phyloP scores from a whole-genome alignment of 2,329 filamentous ascomycete genomes.

The Cercospora zeina region DNA sequence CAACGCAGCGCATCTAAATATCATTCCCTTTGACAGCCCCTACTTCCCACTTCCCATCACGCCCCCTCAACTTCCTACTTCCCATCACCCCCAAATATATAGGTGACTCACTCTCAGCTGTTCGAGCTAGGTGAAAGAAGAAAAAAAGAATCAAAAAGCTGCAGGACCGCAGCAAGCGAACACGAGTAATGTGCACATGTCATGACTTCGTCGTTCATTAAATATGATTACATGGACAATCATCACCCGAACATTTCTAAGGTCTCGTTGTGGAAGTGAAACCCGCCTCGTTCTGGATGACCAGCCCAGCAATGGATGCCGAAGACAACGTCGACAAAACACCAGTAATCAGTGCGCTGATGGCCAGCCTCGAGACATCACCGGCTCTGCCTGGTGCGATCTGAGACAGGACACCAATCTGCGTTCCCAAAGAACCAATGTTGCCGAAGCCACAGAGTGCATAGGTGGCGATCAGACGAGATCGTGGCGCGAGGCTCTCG shows the following conservation, averaged over 20 bases:
- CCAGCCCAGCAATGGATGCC: constrained; percentile 73
- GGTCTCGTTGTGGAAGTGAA: constrained; percentile 16
- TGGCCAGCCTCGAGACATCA: constrained; percentile 72
- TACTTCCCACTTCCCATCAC: constrained; percentile 54
- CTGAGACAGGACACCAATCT: constrained; percentile 84
- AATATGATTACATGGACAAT: not conserved
- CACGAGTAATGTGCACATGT: not conserved
- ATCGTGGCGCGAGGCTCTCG: constrained; percentile 64
- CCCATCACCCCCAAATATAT: not conserved
- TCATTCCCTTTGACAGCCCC: constrained; percentile 32
- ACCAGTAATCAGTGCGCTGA: constrained; percentile 76
- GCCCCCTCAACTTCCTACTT: constrained; percentile 37
- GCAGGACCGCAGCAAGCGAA: not conserved
- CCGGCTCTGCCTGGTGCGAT: constrained; percentile 72
- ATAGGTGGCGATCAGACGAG: constrained; percentile 80
- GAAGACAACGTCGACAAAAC: constrained; percentile 76
- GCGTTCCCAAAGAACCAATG: constrained; percentile 81
- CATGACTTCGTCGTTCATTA: not conserved
- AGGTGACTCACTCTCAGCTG: not conserved
- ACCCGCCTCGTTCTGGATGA: constrained; percentile 58
- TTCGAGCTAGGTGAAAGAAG: not conserved
- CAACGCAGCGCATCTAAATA: not conserved
- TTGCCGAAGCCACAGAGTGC: constrained; percentile 76
- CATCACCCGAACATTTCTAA: not conserved
- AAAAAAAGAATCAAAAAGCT: not conserved